Base-by-base conservation (phyloP, 169 alveolate genomes). In the Perkinsus marinus region DNA sequence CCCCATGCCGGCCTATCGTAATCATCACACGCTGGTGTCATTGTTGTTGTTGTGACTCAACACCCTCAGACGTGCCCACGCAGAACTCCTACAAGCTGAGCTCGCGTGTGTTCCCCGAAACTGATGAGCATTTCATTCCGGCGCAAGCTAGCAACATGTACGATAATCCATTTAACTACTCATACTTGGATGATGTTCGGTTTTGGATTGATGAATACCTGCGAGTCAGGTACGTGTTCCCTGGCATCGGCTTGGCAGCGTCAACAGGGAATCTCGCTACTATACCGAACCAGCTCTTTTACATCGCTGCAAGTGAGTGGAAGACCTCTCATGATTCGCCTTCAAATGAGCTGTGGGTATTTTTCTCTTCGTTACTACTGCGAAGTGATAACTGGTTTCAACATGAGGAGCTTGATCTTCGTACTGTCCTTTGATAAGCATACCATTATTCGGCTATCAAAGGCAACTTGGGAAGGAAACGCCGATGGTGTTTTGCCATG, bases 181-280 rank as follows among this genome's bases (percentile, higher is more conserved):
- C n/a, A n/a, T n/a, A n/a, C n/a, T n/a, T n/a, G n/a, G n/a, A n/a
- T n/a, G n/a, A n/a, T n/a, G n/a, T n/a, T n/a, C n/a, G n/a, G n/a
- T n/a, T n/a, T n/a, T n/a, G n/a, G n/a, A n/a, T n/a, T n/a, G n/a
- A n/a, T n/a, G n/a, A n/a, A n/a, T n/a, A n/a, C n/a, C n/a, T n/a
- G 17, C 68, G 9, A 17, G 9, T 13, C 34, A 57, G 79, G 79
- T 57, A 57, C 22, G 93, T 91, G 22, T 93, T 93, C 90, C 95
- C 95, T 6, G 95, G 95, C 26, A 92, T 93, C 46, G 95, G 94
- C 37, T 91, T 93, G 89, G 95, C 94, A 39, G 95, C 95, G 13
- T 39, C 91, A 69, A 39, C 92, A 9, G 94, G 92, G 26, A 90
- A 91, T 47, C 90, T 93, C 22, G 68, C 92, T n/a, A 90, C 43